These are phyloP conservation scores for Gonapodya sp. DNA, from an alignment of 192 early-diverging fungal genomes.

Conservation along the genomic window DNA sequence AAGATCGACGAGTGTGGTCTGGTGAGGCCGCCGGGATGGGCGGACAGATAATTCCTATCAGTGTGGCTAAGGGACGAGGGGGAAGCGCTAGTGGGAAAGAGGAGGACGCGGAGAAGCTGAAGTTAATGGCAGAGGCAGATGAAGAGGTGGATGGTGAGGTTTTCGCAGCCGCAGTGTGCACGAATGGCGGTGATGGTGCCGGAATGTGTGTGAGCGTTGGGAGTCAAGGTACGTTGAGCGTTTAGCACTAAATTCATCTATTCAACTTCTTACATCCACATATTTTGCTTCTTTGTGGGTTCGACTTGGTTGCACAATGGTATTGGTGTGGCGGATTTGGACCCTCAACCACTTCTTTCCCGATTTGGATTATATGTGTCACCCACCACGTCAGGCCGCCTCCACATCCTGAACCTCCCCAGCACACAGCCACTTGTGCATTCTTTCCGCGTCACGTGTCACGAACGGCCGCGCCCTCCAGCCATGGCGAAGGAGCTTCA, in stretches of 20 bases:
- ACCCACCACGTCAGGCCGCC: too few species aligned
- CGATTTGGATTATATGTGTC: too few species aligned
- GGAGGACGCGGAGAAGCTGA: background rate
- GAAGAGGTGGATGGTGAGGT: background rate
- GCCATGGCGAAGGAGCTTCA: background rate
- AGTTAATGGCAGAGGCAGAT: too few species aligned
- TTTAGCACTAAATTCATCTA: too few species aligned
- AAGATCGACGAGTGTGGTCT: background rate
- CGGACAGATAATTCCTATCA: too few species aligned
- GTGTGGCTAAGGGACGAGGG: too few species aligned
- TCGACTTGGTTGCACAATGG: too few species aligned
- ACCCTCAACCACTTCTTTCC: too few species aligned
- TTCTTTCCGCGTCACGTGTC: background rate
- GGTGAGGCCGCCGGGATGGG: background rate
- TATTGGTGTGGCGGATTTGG: too few species aligned
- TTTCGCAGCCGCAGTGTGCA: background rate
- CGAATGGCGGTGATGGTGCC: background rate
- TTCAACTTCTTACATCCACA: too few species aligned
- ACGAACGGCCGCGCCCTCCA: background rate
- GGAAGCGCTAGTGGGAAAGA: background rate
- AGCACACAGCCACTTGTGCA: background rate
- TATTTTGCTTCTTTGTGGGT: too few species aligned
- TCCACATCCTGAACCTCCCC: background rate
- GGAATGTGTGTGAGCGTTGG: background rate
- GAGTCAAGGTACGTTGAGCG: background rate